These are phyloP conservation scores for Mycena amicta DNA, from an alignment of 768 basidiomycete genomes.

Conservation along the genomic window DNA sequence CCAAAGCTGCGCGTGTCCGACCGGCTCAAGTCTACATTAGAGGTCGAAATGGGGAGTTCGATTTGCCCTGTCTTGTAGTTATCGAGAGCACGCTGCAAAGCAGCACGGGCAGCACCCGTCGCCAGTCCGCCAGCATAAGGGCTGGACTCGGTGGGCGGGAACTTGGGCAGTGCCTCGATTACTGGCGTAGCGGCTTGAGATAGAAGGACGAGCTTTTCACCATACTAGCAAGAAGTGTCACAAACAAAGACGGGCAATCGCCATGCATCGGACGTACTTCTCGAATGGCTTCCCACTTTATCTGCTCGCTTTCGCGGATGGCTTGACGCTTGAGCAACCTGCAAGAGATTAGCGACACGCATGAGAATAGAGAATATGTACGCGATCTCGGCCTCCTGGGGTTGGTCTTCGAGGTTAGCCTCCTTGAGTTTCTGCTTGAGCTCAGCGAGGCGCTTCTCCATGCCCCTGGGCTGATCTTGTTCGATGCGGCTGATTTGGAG, in stretches of 20 bases:
- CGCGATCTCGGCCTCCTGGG: slow-evolving; percentile 64
- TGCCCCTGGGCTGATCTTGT: slow-evolving; percentile 63
- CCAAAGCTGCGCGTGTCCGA: slow-evolving; percentile 84
- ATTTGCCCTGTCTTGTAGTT: slow-evolving; percentile 72
- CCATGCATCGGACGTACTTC: slow-evolving; percentile 70
- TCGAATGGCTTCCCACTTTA: slow-evolving; percentile 80
- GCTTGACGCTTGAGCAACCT: slow-evolving; percentile 77
- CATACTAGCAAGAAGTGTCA: slow-evolving; percentile 52
- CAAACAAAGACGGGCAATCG: slow-evolving; percentile 1
- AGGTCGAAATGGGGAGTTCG: slow-evolving; percentile 48
- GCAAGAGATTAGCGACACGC: not conserved
- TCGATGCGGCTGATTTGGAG: slow-evolving; percentile 67
- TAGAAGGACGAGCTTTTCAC: slow-evolving; percentile 75
- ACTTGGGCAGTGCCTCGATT: slow-evolving; percentile 59
- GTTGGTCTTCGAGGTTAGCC: slow-evolving; percentile 63
- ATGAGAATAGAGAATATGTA: not conserved
- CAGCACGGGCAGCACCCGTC: slow-evolving; percentile 72
- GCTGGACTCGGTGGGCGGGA: slow-evolving; percentile 59
- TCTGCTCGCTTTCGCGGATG: slow-evolving; percentile 69
- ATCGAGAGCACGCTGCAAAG: slow-evolving; percentile 78
- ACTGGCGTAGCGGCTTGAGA: slow-evolving; percentile 72
- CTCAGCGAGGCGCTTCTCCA: slow-evolving; percentile 70
- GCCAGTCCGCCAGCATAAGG: slow-evolving; percentile 65
- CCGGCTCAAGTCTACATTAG: slow-evolving; percentile 59
- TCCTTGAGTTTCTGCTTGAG: slow-evolving; percentile 70